These are phyloP conservation scores for Sechiopsis laciniata DNA, from an alignment of 306 rosid genomes.

Conservation along the genomic window DNA sequence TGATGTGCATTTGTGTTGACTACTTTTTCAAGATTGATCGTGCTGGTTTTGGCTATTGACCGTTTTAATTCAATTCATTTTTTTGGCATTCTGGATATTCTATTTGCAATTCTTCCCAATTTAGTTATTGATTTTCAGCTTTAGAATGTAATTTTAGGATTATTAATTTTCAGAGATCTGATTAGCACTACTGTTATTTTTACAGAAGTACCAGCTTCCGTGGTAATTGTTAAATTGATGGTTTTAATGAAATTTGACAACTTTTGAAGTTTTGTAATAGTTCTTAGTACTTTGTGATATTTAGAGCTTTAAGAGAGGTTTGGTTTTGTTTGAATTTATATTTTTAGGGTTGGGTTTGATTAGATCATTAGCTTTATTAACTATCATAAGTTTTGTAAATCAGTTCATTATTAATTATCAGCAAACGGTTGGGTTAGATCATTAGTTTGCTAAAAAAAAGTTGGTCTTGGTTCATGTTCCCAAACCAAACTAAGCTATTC, in stretches of 20 bases:
- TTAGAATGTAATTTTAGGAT: background rate
- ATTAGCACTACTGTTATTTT: background rate
- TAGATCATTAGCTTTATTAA: too few relatives aligned
- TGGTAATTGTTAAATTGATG: background rate
- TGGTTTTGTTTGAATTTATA: background rate
- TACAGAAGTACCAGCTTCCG: background rate
- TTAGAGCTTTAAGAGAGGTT: too few relatives aligned
- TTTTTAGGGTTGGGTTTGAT: too few relatives aligned
- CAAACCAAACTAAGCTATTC: background rate
- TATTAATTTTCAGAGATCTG: background rate
- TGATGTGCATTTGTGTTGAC: background rate
- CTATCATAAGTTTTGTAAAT: background rate
- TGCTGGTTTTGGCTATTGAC: background rate
- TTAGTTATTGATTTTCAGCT: background rate
- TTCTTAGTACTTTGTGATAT: background rate
- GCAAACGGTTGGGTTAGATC: background rate
- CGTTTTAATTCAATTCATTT: too few relatives aligned
- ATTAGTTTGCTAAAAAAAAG: background rate
- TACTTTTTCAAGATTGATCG: background rate
- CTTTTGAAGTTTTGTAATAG: background rate
- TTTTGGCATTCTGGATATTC: background rate
- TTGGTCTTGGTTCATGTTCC: background rate
- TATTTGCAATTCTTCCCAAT: background rate
- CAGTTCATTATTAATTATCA: background rate
- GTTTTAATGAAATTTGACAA: background rate